A percentile compares a stretch with the other conserved stretches of the same genome.
phyloP scores from a whole-genome alignment of 2,329 filamentous ascomycete genomes.

The Microdochium paspali region DNA sequence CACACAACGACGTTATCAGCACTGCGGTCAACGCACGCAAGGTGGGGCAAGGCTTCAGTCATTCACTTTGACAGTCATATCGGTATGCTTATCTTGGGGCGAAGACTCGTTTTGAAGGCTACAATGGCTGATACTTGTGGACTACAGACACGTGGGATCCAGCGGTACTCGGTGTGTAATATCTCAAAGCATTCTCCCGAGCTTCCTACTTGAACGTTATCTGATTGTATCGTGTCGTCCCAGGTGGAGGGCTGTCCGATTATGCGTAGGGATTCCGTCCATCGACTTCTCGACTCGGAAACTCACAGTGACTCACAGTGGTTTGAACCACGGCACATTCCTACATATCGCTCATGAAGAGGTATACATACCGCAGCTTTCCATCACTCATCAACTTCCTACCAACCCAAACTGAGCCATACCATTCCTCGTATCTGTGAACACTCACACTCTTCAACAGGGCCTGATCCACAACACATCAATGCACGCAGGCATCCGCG shows the following conservation, averaged over 20 bases:
- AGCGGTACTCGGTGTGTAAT: conserved; percentile 35
- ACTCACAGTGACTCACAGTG: conserved; percentile 16
- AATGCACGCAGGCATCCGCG: conserved; percentile 53
- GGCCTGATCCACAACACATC: conserved; percentile 47
- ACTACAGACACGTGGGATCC: conserved; percentile 62
- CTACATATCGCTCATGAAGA: conserved; percentile 54
- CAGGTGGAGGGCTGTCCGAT: conserved; percentile 46
- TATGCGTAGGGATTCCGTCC: conserved; percentile 38
- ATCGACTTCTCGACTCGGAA: not conserved
- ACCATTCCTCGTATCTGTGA: not conserved
- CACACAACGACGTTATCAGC: conserved; percentile 56
- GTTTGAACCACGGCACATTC: conserved; percentile 53
- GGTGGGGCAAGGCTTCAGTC: conserved; percentile 50
- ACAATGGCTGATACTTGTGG: not conserved
- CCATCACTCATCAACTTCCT: not conserved
- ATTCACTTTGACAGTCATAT: conserved; percentile 60
- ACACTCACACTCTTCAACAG: conserved; percentile 6
- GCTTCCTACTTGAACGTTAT: too few relatives aligned
- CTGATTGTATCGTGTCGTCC: conserved; percentile 1
- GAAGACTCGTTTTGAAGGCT: not conserved
- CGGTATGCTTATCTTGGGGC: conserved; percentile 23
- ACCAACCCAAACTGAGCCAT: too few relatives aligned
- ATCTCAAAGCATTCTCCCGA: too few relatives aligned
- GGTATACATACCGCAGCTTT: too few relatives aligned
- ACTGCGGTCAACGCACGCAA: conserved; percentile 46